Percentiles rank a stretch among this genome's conserved stretches.
Evolutionary conservation across 257 asterid species (phyloP).

Genomic region (Rehmannia glutinosa): DNA sequence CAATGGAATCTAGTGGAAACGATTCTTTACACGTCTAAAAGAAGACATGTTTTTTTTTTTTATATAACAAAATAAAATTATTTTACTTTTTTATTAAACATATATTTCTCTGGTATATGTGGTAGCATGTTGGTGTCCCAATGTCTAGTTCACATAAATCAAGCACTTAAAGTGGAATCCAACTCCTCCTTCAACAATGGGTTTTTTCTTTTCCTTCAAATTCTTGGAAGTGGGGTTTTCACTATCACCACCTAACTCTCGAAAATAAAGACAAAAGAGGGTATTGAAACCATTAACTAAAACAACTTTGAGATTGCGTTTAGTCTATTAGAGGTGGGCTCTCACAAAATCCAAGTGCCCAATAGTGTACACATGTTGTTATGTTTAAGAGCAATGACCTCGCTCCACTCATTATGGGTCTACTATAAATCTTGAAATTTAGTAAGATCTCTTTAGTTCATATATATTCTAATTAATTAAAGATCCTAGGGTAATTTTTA

Average conservation of each 20-base stretch:
- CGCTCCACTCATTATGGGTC: no score
- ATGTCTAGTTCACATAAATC: conserved; percentile 43
- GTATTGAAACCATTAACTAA: not conserved
- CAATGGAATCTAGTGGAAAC: conserved; percentile 38
- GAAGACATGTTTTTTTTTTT: conserved; percentile 5
- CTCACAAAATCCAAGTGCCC: not conserved
- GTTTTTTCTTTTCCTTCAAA: not conserved
- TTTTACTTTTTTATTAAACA: no score
- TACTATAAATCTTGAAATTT: no score
- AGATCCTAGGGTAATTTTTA: no score
- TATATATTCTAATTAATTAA: no score
- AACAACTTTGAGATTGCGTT: not conserved
- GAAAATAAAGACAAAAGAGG: no score
- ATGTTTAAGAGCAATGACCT: no score
- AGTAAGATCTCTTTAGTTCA: no score
- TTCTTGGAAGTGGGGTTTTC: conserved; percentile 38
- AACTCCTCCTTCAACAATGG: conserved; percentile 23
- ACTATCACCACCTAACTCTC: conserved; percentile 19
- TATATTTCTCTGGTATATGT: not conserved
- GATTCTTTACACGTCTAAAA: conserved; percentile 42
- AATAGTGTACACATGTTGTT: no score
- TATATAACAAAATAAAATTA: not conserved
- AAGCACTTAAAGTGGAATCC: conserved; percentile 64
- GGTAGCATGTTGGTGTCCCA: not conserved
- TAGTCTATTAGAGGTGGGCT: not conserved